Evolutionary conservation across 108 stramenopile species (phyloP).

Genomic region (Licmophora abbreviata): DNA sequence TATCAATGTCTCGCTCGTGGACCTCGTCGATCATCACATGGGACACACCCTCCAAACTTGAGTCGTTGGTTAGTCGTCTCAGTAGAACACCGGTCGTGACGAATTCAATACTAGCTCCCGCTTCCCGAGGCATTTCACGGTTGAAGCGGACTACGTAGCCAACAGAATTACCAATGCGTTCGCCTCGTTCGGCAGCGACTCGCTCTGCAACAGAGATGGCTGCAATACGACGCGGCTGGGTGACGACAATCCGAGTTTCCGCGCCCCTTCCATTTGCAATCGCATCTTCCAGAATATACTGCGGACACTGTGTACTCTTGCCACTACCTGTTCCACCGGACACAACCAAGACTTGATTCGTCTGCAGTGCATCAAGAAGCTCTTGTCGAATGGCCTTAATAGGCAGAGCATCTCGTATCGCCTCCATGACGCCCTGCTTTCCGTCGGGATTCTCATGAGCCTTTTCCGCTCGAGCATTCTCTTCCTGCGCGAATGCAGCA

Average conservation of each 20-base stretch:
- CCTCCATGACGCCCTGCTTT: too few relatives aligned
- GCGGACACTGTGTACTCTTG: slow-evolving; percentile 82
- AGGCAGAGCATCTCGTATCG: slow-evolving; percentile 33
- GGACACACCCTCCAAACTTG: slow-evolving; percentile 25
- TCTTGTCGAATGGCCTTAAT: slow-evolving; percentile 26
- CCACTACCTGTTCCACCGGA: slow-evolving; percentile 77
- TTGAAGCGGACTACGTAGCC: slow-evolving; percentile 74
- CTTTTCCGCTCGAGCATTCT: too few relatives aligned
- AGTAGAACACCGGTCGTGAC: slow-evolving; percentile 83
- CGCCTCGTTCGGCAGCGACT: slow-evolving; percentile 56
- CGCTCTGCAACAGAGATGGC: slow-evolving; percentile 88
- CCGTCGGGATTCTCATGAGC: too few relatives aligned
- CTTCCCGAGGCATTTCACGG: slow-evolving; percentile 13
- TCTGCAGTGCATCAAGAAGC: slow-evolving; percentile 27
- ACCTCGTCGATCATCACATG: slow-evolving; percentile 80
- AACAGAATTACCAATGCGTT: slow-evolving; percentile 30
- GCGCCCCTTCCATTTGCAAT: slow-evolving; percentile 16
- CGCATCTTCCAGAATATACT: slow-evolving; percentile 63
- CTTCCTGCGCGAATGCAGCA: too few relatives aligned
- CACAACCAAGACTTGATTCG: slow-evolving; percentile 44
- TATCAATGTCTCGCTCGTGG: slow-evolving; percentile 63
- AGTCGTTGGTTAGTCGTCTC: slow-evolving; percentile 48
- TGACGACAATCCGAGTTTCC: slow-evolving; percentile 55
- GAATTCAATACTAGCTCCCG: slow-evolving; percentile 55
- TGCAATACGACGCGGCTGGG: slow-evolving; percentile 87